Base-by-base conservation (phyloP, 140 eudicot genomes). In the Ambrosia hybrid region DNA sequence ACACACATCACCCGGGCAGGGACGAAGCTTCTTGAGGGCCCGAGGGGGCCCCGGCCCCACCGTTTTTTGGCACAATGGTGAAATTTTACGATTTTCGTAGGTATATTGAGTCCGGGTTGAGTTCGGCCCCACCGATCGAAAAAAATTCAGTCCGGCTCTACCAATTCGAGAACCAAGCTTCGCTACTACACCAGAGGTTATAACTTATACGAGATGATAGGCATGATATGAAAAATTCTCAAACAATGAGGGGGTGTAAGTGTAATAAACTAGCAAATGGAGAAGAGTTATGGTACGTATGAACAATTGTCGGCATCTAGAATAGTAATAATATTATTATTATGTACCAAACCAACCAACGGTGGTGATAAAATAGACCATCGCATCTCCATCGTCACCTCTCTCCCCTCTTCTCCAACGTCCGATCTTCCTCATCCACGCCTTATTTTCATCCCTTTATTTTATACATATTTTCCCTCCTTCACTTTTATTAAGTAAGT, bases 341-440 rank as follows among this genome's bases (percentile, higher is more conserved):
- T 21, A 21, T 21, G 26, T 21, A 21, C 26, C 26, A 21, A 21
- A 21, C 73, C 57, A 87, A 87, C 87, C 82, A 82, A 84, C 90
- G 90, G 94, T 83, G 88, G 36, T 70, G 95, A 85, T 88, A 83
- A 74, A 63, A 53, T 68, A 66, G 37, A 75, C 56, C 81, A 78
- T 77, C 78, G 74, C 81, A 83, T 84, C 90, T 89, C 80, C 87
- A 76, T 85, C 95, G 85, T 88, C 83, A 67, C 76, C 65, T 61
- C 67, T 34, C 45, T 60, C 66, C 43, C 4, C 45, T 34, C 66
- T 60, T 60, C 66, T 61, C 68, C 84, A 84, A 77, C 92, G 92
- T 89, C 90, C 96, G 93, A 89, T 89, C 79, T 75, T 51, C 81
- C 51, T 82, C 83, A 62, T 56, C 68, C 46, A 70, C 57, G 48